phyloP scores from a whole-genome alignment of 2,329 filamentous ascomycete genomes.

The Apiospora sp. region DNA sequence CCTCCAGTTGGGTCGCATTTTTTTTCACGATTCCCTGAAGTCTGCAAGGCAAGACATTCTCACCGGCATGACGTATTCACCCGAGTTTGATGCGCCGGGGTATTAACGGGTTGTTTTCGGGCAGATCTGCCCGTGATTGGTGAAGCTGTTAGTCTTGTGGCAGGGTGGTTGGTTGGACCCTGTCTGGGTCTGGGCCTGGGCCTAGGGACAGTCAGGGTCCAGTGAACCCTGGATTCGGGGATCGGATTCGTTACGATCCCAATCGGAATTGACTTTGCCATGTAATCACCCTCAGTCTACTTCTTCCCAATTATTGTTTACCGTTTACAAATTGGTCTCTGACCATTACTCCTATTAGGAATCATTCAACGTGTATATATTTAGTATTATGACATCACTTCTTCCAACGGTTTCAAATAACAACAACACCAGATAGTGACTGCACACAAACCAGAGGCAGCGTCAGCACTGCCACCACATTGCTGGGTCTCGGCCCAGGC shows the following conservation, averaged over 20 bases:
- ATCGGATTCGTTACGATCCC: not conserved
- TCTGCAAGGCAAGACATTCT: not conserved
- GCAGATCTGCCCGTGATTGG: not conserved
- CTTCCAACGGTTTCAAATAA: not conserved
- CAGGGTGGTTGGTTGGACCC: not conserved
- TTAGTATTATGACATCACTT: not conserved
- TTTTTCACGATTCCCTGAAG: not conserved
- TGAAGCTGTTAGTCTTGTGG: not conserved
- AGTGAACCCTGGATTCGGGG: not conserved
- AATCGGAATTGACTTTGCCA: conserved; percentile 3
- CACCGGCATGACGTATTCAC: not conserved
- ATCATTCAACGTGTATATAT: not conserved
- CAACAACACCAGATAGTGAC: not conserved
- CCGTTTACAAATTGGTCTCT: not conserved
- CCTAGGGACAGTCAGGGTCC: not conserved
- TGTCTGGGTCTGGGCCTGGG: not conserved
- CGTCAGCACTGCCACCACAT: not conserved
- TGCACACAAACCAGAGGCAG: not conserved
- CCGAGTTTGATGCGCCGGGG: not conserved
- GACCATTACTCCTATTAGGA: not conserved
- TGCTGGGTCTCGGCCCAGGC: not conserved
- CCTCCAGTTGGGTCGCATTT: not conserved
- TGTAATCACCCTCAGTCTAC: not conserved
- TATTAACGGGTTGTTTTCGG: not conserved
- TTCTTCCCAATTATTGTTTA: not conserved